Percentiles rank a stretch among this genome's conserved stretches.
phyloP scores from a whole-genome alignment of 352 stramenopile genomes.

The Phytophthora parvispora region DNA sequence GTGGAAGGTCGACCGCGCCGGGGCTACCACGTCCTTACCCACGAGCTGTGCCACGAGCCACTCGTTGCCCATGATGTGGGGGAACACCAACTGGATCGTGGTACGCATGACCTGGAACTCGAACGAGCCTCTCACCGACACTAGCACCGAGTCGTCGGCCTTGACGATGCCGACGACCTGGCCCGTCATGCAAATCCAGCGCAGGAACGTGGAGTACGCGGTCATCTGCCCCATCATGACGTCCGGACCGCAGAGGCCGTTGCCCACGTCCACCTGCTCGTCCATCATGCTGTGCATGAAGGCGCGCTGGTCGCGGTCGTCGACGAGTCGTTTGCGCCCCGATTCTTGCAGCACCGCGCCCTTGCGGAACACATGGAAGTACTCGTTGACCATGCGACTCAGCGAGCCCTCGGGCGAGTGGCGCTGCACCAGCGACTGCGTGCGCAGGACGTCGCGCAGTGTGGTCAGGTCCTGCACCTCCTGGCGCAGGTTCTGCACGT shows the following conservation, averaged over 20 bases:
- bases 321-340: slow-evolving; percentile 1
- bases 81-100: slow-evolving; percentile 34
- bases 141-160: slow-evolving; percentile 20
- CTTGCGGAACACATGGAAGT: slow-evolving; percentile 27
- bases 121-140: slow-evolving; percentile 7
- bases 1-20: slow-evolving; percentile 8
- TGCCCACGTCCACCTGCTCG: slow-evolving; percentile 22
- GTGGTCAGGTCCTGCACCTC: slow-evolving; percentile 43
- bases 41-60: slow-evolving; percentile 22
- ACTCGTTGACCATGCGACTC: slow-evolving; percentile 8
- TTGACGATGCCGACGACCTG: background rate
- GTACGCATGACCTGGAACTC: slow-evolving; percentile 26
- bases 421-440: background rate
- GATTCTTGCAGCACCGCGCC: background rate
- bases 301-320: slow-evolving; percentile 19
- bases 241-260: slow-evolving; percentile 14
- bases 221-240: slow-evolving; percentile 25
- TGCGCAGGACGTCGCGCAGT: slow-evolving; percentile 4
- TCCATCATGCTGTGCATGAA: slow-evolving; percentile 37
- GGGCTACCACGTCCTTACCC: slow-evolving; percentile 3
- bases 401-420: slow-evolving; percentile 15
- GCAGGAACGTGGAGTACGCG: slow-evolving; percentile 1
- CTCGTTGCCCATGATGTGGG: slow-evolving; percentile 29
- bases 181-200: slow-evolving; percentile 8
- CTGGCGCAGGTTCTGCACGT: slow-evolving; percentile 41